Evolutionary conservation across 2,329 filamentous ascomycete genomes (phyloP), one percentile per base, ranked within the genome.

Genomic region (Echinosphaeria canescens): DNA sequence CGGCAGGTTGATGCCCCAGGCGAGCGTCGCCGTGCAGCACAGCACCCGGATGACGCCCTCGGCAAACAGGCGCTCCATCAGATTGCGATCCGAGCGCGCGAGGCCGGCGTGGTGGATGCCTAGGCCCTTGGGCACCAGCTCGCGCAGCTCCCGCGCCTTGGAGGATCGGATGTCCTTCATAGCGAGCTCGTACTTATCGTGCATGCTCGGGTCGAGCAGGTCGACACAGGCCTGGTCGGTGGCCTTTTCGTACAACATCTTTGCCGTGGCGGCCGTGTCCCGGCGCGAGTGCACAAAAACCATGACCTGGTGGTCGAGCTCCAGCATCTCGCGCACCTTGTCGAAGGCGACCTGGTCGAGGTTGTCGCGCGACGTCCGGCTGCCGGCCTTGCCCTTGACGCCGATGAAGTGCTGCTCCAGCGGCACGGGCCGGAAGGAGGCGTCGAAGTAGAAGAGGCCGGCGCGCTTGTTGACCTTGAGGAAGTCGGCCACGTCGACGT

Each of bases 1-100:
- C 1, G 88, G 88, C 48, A 98, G 66, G 48, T 98, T 98, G 43
- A 98, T 85, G 70, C 88, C 88, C 88, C 88, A 98, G 1, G 88
- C 88, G 15, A 98, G 61, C 2, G 88, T 98, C 9, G 88, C 88
- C 3, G 88, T 98, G 68, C 90, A 98, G 58, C 85, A 95, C 13
- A 98, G 72, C 1, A 98, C 84, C 47, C 88, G 92, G 38, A 95
- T 65, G n/a, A 95, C 74, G 15, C 88, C 90, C 36, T 90, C 75
- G 4, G 62, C 68, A 38, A 98, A 98, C 11, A 95, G 62, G 12
- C 80, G 70, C 47, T 98, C 90, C 57, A 93, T 81, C n/a, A 93
- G 53, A 38, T 98, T 98, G 34, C 88, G 66, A 47, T 98, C 90
- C 3, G 84, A 75, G 35, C 90, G 70, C 30, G 82, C 73, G 81